phyloP scores from a whole-genome alignment of 176 grass and related monocot species.

The Musa itinerans region DNA sequence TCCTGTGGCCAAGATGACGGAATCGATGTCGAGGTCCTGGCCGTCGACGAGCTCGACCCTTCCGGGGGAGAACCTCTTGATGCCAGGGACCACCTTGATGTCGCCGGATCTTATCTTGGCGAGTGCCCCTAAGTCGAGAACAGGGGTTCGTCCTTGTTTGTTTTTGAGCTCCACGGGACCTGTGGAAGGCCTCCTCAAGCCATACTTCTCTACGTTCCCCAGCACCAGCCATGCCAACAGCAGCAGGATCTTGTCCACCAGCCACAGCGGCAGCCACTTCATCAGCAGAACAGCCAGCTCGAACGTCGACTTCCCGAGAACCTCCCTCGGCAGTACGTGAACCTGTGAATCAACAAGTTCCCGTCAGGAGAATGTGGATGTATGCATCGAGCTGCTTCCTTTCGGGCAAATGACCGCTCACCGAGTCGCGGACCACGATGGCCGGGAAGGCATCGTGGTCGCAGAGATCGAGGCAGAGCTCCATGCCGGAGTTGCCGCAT shows the following conservation, averaged over 20 bases:
- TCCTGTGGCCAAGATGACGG: conserved; percentile 62
- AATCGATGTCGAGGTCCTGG: conserved; percentile 33
- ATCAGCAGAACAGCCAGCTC: conserved; percentile 50
- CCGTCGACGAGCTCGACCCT: conserved; percentile 58
- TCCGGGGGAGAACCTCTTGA: conserved; percentile 33
- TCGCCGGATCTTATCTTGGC: conserved; percentile 54
- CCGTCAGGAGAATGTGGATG: background rate
- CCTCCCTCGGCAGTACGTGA: conserved; percentile 69
- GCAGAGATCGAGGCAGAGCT: conserved; percentile 76
- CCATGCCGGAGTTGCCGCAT: conserved; percentile 84
- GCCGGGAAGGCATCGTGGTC: conserved; percentile 53
- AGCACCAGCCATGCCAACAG: conserved; percentile 53
- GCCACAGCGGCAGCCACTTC: conserved; percentile 45
- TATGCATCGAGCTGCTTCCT: background rate
- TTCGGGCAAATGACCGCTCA: conserved; percentile 24
- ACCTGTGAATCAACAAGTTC: conserved; percentile 30
- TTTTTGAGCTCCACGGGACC: conserved; percentile 70
- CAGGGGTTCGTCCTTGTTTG: conserved; percentile 48
- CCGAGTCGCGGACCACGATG: conserved; percentile 73
- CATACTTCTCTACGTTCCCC: conserved; percentile 42
- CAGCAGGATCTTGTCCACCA: conserved; percentile 63
- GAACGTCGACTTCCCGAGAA: conserved; percentile 59
- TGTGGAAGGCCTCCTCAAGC: conserved; percentile 34
- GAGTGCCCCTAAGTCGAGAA: conserved; percentile 62
- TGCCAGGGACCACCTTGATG: conserved; percentile 54